phyloP scores from a whole-genome alignment of 2,329 filamentous ascomycete genomes.

The Stachybotrys echinatus region DNA sequence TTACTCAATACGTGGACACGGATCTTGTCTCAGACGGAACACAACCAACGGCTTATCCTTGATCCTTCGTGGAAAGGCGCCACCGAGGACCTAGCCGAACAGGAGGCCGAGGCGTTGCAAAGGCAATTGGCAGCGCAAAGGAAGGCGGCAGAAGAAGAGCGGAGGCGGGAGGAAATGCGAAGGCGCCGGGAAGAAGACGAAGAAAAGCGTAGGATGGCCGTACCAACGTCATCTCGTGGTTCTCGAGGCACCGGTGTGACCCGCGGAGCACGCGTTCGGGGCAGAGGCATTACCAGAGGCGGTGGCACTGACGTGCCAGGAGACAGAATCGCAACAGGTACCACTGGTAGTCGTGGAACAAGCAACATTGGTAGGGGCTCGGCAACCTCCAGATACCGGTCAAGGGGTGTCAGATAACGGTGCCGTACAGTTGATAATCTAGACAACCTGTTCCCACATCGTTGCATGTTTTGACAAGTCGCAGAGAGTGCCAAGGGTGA shows the following conservation, averaged over 20 bases:
- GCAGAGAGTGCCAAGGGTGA: slow-evolving; percentile 10
- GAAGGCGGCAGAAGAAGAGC: slow-evolving; percentile 71
- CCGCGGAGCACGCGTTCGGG: slow-evolving; percentile 23
- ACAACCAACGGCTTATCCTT: slow-evolving; percentile 88
- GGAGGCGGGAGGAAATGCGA: slow-evolving; percentile 65
- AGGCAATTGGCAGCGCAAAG: slow-evolving; percentile 75
- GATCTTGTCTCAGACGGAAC: slow-evolving; percentile 94
- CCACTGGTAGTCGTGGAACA: slow-evolving; percentile 23
- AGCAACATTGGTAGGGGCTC: slow-evolving; percentile 29
- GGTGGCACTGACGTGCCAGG: slow-evolving; percentile 20
- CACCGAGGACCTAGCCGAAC: slow-evolving; percentile 76
- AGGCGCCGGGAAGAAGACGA: slow-evolving; percentile 60
- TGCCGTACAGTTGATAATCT: background rate
- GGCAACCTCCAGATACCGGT: slow-evolving; percentile 24
- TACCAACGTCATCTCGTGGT: slow-evolving; percentile 20
- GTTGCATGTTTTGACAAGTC: background rate
- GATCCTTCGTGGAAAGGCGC: slow-evolving; percentile 88
- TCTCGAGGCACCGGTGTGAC: slow-evolving; percentile 17
- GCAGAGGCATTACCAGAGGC: slow-evolving; percentile 19
- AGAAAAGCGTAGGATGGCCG: slow-evolving; percentile 24
- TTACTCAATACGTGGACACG: slow-evolving; percentile 93
- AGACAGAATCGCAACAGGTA: slow-evolving; percentile 17
- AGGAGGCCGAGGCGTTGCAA: slow-evolving; percentile 72
- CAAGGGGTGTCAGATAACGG: slow-evolving; percentile 23
- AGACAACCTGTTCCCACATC: background rate